A percentile compares a stretch with the other conserved stretches of the same genome.
Conservation (phyloP, 2,329 filamentous ascomycete species). For the Paramyrothecium sp. region DNA sequence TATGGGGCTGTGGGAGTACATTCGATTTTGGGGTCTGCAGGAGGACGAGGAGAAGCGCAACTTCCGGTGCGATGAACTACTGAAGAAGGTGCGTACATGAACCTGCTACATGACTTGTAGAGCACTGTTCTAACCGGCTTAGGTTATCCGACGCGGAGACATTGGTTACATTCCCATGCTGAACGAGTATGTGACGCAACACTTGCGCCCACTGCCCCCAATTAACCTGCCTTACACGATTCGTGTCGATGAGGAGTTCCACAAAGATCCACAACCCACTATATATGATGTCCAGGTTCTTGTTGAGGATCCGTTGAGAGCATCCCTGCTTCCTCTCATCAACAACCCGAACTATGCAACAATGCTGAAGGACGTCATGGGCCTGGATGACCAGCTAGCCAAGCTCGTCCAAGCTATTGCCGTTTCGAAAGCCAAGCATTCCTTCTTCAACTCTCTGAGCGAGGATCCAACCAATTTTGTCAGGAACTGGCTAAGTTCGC, state of each 20-base stretch:
- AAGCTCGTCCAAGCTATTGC: constrained; percentile 78
- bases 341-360: constrained; percentile 68
- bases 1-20: constrained; percentile 94
- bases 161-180: constrained; percentile 83
- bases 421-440: constrained; percentile 85
- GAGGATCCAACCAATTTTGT: constrained; percentile 84
- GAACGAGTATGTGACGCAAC: constrained; percentile 73
- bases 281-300: constrained; percentile 87
- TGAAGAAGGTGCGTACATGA: constrained; percentile 65
- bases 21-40: constrained; percentile 79
- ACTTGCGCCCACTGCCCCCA: constrained; percentile 77
- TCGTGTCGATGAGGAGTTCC: constrained; percentile 82
- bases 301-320: constrained; percentile 77
- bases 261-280: constrained; percentile 72
- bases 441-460: constrained; percentile 77
- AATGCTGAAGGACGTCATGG: constrained; percentile 72
- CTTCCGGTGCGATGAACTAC: constrained; percentile 82
- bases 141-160: constrained; percentile 74
- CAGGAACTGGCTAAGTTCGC: constrained; percentile 83
- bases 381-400: constrained; percentile 82
- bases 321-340: constrained; percentile 63
- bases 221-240: constrained; percentile 89
- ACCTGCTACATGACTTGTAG: too few species aligned
- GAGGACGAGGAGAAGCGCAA: constrained; percentile 94
- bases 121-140: constrained; percentile 8